A percentile compares a stretch with the other conserved stretches of the same genome.
phyloP scores from a whole-genome alignment of 1,284 basidiomycete genomes.

The Ustilago bromivora region DNA sequence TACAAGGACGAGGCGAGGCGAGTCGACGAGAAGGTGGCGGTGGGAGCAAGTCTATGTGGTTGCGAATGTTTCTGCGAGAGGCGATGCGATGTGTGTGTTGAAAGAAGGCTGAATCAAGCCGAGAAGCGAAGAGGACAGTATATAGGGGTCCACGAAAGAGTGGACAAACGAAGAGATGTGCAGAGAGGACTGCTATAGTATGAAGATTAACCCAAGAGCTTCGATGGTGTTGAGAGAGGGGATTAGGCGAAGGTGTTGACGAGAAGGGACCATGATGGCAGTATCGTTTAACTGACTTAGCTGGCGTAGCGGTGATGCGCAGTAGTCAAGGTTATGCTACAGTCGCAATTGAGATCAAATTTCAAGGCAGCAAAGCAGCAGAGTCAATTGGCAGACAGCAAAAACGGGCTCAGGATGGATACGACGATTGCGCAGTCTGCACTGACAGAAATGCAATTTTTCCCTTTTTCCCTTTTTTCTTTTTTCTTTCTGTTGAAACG shows the following conservation, averaged over 20 bases:
- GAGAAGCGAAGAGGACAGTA: not conserved
- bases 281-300: not conserved
- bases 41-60: not conserved
- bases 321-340: not conserved
- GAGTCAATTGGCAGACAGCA: not conserved
- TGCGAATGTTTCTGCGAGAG: not conserved
- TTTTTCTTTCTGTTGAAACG: not conserved
- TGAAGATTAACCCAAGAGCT: not conserved
- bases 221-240: not conserved
- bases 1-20: not conserved
- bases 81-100: not conserved
- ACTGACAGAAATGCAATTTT: not conserved
- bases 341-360: not conserved
- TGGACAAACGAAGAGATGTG: constrained; percentile 11
- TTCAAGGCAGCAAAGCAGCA: constrained; percentile 1
- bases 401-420: constrained; percentile 6
- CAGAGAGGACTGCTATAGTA: constrained; percentile 26
- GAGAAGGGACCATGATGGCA: not conserved
- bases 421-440: constrained; percentile 16
- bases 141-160: constrained; percentile 12
- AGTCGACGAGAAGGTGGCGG: not conserved
- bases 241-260: not conserved
- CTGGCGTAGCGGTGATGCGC: not conserved
- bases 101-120: constrained; percentile 2
- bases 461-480: not conserved